Base-by-base conservation (phyloP, 2,329 filamentous ascomycete genomes). In the Fonsecaea pedrosoi region DNA sequence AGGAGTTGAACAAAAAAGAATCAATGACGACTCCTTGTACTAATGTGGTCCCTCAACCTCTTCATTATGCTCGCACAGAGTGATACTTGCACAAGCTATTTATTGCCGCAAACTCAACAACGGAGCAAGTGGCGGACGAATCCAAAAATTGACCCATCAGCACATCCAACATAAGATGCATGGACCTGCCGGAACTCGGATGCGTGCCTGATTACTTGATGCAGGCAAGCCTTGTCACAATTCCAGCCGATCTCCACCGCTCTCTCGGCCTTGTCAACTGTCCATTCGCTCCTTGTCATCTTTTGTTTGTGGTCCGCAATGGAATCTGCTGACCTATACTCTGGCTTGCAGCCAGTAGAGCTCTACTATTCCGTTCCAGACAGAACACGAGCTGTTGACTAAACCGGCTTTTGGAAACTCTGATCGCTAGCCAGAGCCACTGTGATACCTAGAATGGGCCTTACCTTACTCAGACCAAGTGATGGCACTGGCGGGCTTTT, bases 141-240 rank as follows among this genome's bases (percentile, higher is more conserved):
- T 48, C 13, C 38, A n/a, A 40, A 59, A 59, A 45, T 38, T 38
- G 7, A 9, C 15, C 15, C 40, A 45, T 32, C 6, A 32, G 10
- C 21, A 50, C 45, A 21, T 25, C 25, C 18, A 50, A 50, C n/a
- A 8, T 13, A 21, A 9, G 8, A 48, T 21, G 5, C 21, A 25
- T 50, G 21, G 21, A 50, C 21, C 45, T 50, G 45, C 21, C 45
- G 45, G 45, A 50, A 50, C 21, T 25, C 45, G 45, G 45, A 61
- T 54, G 55, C 45, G 62, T 60, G 62, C 62, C 62, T 65, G 62
- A 55, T 55, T 65, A 55, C 62, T 32, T 38, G 45, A 60, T 65
- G 6, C 30, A 40, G 57, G 32, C 50, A 60, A 65, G 42, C 15
- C 42, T 42, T 37, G 21, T 3, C 32, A 35, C 42, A 37, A 3